phyloP scores from a whole-genome alignment of 108 stramenopile species.

The Nitzschia sp. region DNA sequence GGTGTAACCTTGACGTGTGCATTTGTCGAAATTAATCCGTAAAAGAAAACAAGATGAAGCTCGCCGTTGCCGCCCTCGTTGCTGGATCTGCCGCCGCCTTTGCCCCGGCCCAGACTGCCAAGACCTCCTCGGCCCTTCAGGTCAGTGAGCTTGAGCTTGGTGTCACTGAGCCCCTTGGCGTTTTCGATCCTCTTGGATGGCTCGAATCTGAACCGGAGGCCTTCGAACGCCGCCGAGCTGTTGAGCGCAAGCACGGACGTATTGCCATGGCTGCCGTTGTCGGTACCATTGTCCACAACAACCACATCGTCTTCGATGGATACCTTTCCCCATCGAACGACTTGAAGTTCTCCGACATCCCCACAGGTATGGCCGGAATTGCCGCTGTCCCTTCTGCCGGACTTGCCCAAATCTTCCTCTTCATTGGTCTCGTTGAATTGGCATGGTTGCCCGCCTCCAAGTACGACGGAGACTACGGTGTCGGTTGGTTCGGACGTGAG shows the following conservation, averaged over 20 bases:
- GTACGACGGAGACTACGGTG: slow-evolving; percentile 71
- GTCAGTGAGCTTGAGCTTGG: slow-evolving; percentile 82
- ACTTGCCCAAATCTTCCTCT: slow-evolving; percentile 61
- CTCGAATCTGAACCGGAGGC: slow-evolving; percentile 51
- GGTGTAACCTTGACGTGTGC: slow-evolving; percentile 1
- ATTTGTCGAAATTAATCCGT: slow-evolving; percentile 17
- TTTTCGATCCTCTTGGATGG: slow-evolving; percentile 85
- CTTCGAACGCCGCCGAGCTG: slow-evolving; percentile 51
- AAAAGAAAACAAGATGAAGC: slow-evolving; percentile 45
- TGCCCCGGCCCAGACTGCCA: slow-evolving; percentile 25
- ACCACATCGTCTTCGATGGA: slow-evolving; percentile 54
- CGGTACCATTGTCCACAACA: slow-evolving; percentile 63
- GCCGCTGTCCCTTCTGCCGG: slow-evolving; percentile 52
- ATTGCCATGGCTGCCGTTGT: slow-evolving; percentile 80
- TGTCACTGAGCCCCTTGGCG: slow-evolving; percentile 86
- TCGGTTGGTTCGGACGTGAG: slow-evolving; percentile 62
- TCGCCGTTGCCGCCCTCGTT: slow-evolving; percentile 48
- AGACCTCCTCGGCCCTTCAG: slow-evolving; percentile 45
- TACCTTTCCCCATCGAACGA: slow-evolving; percentile 62
- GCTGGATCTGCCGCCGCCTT: slow-evolving; percentile 67
- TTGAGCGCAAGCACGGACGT: slow-evolving; percentile 77
- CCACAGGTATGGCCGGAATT: slow-evolving; percentile 45
- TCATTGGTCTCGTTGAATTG: slow-evolving; percentile 65
- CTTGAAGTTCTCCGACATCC: slow-evolving; percentile 52
- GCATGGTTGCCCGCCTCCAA: slow-evolving; percentile 59